Evolutionary conservation across 352 stramenopile genomes (phyloP).

Genomic region (Phytophthora pini): DNA sequence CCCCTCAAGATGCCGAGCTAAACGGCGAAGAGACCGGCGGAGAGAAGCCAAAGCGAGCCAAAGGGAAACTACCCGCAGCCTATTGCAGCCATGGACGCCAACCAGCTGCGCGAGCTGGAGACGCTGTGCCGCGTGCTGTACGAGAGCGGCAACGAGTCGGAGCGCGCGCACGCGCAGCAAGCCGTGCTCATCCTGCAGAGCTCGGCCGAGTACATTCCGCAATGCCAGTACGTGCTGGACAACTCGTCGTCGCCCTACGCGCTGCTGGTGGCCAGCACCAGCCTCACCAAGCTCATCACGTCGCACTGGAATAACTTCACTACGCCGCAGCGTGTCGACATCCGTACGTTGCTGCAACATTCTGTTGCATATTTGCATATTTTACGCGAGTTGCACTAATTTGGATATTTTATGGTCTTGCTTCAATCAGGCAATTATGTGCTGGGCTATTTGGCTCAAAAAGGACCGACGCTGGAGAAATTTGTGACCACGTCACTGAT

Average conservation of each 20-base stretch:
- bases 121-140: constrained; percentile 83
- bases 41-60: constrained; percentile 20
- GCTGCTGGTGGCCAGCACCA: constrained; percentile 96
- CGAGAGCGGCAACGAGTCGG: constrained; percentile 73
- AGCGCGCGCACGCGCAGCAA: constrained; percentile 83
- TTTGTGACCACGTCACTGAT: constrained; percentile 97
- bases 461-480: constrained; percentile 93
- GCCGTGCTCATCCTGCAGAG: constrained; percentile 87
- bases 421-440: constrained; percentile 94
- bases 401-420: constrained; percentile 40
- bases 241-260: constrained; percentile 96
- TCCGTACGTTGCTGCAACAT: constrained; percentile 68
- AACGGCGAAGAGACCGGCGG: constrained; percentile 24
- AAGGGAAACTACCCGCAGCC: constrained; percentile 14
- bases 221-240: constrained; percentile 99
- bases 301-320: constrained; percentile 96
- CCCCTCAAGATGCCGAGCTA: constrained; percentile 26
- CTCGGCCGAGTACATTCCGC: constrained; percentile 97
- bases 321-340: constrained; percentile 87
- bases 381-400: neutral
- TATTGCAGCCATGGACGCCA: constrained; percentile 65
- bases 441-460: constrained; percentile 96
- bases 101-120: constrained; percentile 82
- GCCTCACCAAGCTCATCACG: constrained; percentile 97
- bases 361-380: neutral